Base-by-base conservation (phyloP, 805 yeast genomes). In the Sugiyamaella floridensis region DNA sequence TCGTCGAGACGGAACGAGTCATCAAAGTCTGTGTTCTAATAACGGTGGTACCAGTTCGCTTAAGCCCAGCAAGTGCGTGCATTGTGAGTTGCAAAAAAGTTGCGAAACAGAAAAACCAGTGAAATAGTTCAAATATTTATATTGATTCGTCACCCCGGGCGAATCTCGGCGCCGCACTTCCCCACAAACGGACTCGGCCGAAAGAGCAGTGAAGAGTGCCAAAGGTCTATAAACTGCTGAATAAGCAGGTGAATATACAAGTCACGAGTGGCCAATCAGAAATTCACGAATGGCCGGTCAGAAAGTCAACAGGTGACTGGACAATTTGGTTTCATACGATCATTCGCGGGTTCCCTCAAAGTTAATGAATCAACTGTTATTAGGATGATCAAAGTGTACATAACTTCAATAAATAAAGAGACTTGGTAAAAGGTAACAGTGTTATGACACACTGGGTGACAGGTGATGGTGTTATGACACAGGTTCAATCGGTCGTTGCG, bases 1-100 rank as follows among this genome's bases (percentile, higher is more conserved):
- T 49, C 20, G 62, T 61, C 9, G 56, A 66, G 32, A 45, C 47
- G 19, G 43, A 37, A n/a, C 28, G 43, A 10, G n/a, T 8, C 37
- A 14, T 32, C 6, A 5, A 34, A 10, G 15, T 5, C 19, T 16
- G 18, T 22, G 8, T 18, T 40, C 45, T 19, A 15, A 18, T 15
- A 14, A 2, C 20, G 16, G 2, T 45, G 40, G 12, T 3, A 34
- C 22, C n/a, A 32, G n/a, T 32, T 10, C 37, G 37, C 9, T 32
- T 32, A 11, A 32, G 9, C n/a, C 37, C 37, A 32, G 37, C 37
- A 14, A 32, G 37, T 32, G n/a, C 37, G 12, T 32, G 37, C 37
- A 32, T 32, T 32, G n/a, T 32, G n/a, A 14, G 9, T 32, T 14
- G 19, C 16, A 40, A 12, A 45, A 32, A 8, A 15, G 19, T 45